Evolutionary conservation across 75 land plant species (phyloP), one percentile per base, ranked within the genome.

Genomic region (Picea glauca): DNA sequence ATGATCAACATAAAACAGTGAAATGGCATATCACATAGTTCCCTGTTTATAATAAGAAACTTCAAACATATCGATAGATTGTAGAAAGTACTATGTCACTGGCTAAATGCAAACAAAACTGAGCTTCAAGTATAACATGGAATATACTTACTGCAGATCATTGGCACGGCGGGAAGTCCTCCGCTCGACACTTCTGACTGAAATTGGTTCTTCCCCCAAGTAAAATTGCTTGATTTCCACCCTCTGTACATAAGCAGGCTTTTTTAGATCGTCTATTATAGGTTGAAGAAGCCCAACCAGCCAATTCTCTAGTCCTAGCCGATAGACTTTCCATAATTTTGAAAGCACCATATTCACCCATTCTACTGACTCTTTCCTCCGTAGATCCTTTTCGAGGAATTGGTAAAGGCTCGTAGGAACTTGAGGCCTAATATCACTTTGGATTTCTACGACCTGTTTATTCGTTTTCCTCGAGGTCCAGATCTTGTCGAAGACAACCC

Each of bases 311-410:
- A 98, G 35, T 43, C 91, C 96, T 46, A 80, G 81, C 64, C 96
- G 85, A 70, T 98, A 98, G 1, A 98, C 90, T 76, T 93, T 98
- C 99, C 99, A 98, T 58, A 98, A 82, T 76, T 98, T 98, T 62
- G 96, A 98, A 79, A 98, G 79, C 62, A 98, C 99, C 99, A 98
- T 98, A 78, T 98, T 98, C 75, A 98, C 94, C 99, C 99, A 98
- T 80, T 98, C 99, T 60, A 93, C 99, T 18, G 98, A 91, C 80
- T 98, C 99, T 74, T 98, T 98, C 84, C 92, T 88, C 84, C 88
- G 90, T 86, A 98, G 74, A 66, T 95, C 93, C 78, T 87, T 87
- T 86, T 92, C 93, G 18, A 94, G 77, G 30, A 97, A 88, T 79
- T 86, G 67, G 1, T 98, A 91, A 59, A 98, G 84, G 58, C 86